These are phyloP conservation scores for Coniochaeta ligniaria DNA, from an alignment of 2,329 filamentous ascomycete species.

Conservation along the genomic window DNA sequence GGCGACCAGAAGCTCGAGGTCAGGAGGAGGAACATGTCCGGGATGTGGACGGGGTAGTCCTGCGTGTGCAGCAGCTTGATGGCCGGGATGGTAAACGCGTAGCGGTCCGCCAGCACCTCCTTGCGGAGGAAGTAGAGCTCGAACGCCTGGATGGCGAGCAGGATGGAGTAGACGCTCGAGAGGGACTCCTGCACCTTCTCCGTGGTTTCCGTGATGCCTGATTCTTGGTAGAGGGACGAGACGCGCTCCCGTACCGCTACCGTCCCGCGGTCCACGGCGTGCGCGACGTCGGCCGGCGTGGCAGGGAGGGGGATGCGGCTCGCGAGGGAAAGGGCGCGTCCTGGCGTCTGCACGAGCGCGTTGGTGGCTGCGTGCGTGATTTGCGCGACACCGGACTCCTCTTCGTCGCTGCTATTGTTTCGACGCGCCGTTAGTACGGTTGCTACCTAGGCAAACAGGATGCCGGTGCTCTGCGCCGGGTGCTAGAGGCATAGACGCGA, in stretches of 20 bases:
- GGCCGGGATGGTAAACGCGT: constrained; percentile 66
- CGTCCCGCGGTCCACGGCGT: constrained; percentile 67
- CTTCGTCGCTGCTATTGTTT: not conserved
- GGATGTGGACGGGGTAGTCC: constrained; percentile 58
- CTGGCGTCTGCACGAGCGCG: constrained; percentile 41
- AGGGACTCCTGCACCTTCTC: constrained; percentile 61
- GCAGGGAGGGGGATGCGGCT: constrained; percentile 67
- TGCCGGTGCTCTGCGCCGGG: not conserved
- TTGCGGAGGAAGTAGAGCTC: constrained; percentile 65
- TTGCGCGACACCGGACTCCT: not conserved
- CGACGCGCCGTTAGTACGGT: not conserved
- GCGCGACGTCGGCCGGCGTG: constrained; percentile 70
- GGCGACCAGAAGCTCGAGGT: constrained; percentile 79
- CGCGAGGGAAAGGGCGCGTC: constrained; percentile 45
- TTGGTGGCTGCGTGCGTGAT: constrained; percentile 23
- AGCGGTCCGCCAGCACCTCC: constrained; percentile 64
- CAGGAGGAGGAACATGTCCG: constrained; percentile 74
- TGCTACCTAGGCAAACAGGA: not conserved
- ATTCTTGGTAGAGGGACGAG: constrained; percentile 54
- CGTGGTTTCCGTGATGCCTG: constrained; percentile 59
- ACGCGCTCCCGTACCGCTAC: constrained; percentile 60
- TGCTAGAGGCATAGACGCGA: not conserved
- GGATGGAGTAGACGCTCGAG: constrained; percentile 65
- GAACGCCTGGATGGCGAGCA: constrained; percentile 59
- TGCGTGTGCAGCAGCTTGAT: constrained; percentile 46